A percentile compares a stretch with the other conserved stretches of the same genome.
phyloP scores from a whole-genome alignment of 805 yeast genomes.

The Pichia thaimueangensis region DNA sequence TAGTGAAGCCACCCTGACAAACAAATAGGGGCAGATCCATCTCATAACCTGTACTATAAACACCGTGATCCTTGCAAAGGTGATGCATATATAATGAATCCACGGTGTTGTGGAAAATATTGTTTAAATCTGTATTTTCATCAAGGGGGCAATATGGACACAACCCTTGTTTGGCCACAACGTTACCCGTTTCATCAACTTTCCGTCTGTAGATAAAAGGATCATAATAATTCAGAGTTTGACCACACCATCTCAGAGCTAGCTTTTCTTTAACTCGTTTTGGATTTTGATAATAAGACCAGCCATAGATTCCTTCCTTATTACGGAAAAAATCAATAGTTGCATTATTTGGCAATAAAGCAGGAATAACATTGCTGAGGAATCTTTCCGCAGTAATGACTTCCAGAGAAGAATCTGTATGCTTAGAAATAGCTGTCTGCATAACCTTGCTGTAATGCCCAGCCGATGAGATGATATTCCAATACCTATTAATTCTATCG shows the following conservation, averaged over 20 bases:
- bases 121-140: conserved; percentile 1
- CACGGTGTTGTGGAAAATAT: conserved; percentile 21
- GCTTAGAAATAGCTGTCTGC: not conserved
- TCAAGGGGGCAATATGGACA: conserved; percentile 28
- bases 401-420: not conserved
- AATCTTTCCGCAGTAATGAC: not conserved
- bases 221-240: conserved; percentile 12
- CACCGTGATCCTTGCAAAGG: conserved; percentile 30
- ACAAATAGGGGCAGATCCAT: conserved; percentile 23
- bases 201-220: conserved; percentile 18
- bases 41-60: conserved; percentile 26
- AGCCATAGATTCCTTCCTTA: conserved; percentile 6
- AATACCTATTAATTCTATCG: not conserved
- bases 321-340: not conserved
- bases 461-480: not conserved
- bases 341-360: conserved; percentile 8
- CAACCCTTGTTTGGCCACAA: conserved; percentile 21
- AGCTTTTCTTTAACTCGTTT: conserved; percentile 1
- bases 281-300: conserved; percentile 10
- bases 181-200: not conserved
- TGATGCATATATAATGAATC: conserved; percentile 30
- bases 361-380: not conserved
- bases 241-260: conserved; percentile 9
- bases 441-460: not conserved
- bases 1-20: not conserved